phyloP scores from a whole-genome alignment of 495 filamentous ascomycete genomes.

The Neurospora cerealis region DNA sequence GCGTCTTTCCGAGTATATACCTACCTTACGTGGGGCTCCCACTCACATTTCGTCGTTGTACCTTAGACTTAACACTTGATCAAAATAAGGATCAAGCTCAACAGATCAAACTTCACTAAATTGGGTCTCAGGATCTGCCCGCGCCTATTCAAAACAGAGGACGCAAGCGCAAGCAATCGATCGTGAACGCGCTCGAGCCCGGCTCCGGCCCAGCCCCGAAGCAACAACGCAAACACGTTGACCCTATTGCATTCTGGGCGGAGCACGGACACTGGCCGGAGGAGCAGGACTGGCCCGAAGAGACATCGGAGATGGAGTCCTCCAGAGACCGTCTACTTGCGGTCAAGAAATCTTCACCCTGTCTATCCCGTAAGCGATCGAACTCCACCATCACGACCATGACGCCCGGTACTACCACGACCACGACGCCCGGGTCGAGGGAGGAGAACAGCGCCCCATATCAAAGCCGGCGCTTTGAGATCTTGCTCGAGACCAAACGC shows the following conservation, averaged over 20 bases:
- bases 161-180: background rate
- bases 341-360: background rate
- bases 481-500: constrained; percentile 24
- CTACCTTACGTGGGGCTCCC: too few relatives aligned
- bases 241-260: too few relatives aligned
- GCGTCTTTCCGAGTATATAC: too few relatives aligned
- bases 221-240: too few relatives aligned
- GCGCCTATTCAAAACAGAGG: background rate
- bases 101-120: background rate
- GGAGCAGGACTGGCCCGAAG: too few relatives aligned
- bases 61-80: too few relatives aligned
- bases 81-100: too few relatives aligned
- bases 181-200: background rate
- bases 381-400: background rate
- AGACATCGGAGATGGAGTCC: too few relatives aligned
- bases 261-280: too few relatives aligned
- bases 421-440: background rate
- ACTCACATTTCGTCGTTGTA: too few relatives aligned
- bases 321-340: too few relatives aligned
- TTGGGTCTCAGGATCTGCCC: background rate
- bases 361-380: background rate
- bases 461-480: constrained; percentile 19
- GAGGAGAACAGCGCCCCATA: constrained; percentile 32
- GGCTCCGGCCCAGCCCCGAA: too few relatives aligned
- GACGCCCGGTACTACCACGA: background rate